phyloP scores from a whole-genome alignment of 441 rosid genomes.

The Jatropha podagrica region DNA sequence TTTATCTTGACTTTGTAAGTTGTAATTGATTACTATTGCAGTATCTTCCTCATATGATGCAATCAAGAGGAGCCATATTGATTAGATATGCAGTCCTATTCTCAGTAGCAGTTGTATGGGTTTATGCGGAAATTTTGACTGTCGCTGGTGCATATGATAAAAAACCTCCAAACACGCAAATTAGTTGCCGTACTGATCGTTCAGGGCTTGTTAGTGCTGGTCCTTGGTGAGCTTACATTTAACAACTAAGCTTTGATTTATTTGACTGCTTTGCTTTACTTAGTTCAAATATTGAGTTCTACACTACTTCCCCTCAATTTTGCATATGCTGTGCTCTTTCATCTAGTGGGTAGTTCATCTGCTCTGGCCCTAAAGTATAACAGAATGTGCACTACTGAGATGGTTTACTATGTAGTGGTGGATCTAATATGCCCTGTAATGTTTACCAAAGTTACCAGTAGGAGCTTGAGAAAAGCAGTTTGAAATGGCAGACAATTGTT shows the following conservation, averaged over 20 bases:
- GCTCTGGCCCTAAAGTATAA: neutral
- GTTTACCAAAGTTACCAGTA: neutral
- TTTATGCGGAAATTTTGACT: constrained; percentile 70
- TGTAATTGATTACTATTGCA: constrained; percentile 28
- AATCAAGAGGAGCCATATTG: constrained; percentile 37
- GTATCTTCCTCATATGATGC: constrained; percentile 66
- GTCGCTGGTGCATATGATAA: constrained; percentile 70
- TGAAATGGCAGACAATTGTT: neutral
- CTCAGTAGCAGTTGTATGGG: constrained; percentile 59
- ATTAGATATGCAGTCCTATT: constrained; percentile 58
- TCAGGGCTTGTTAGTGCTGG: constrained; percentile 77
- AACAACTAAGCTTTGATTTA: neutral
- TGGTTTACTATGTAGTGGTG: neutral
- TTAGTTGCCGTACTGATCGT: constrained; percentile 79
- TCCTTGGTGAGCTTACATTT: constrained; percentile 55
- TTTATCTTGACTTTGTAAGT: neutral
- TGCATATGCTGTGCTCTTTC: neutral
- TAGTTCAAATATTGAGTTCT: neutral
- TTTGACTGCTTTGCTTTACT: neutral
- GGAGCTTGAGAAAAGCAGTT: neutral
- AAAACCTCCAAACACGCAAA: constrained; percentile 53
- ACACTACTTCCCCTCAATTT: neutral
- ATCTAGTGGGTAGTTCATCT: neutral
- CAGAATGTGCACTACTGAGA: neutral
- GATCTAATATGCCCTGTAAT: neutral